Evolutionary conservation across 129 eudicot genomes (phyloP).

Genomic region (Flaveria robusta): DNA sequence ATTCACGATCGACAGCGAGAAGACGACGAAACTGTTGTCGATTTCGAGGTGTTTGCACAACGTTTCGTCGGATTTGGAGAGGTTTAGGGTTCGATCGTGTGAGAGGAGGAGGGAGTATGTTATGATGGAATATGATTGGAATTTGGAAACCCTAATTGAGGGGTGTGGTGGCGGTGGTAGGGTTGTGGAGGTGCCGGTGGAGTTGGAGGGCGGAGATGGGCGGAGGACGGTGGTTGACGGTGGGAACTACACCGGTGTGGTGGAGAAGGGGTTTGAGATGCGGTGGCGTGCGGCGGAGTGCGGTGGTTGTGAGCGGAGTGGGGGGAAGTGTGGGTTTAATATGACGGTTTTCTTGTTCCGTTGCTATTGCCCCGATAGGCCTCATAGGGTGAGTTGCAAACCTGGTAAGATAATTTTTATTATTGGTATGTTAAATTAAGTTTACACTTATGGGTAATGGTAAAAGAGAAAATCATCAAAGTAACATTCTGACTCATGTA

Average conservation of each 20-base stretch:
- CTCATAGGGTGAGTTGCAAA: conserved; percentile 43
- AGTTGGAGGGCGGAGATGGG: conserved; percentile 21
- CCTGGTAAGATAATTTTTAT: conserved; percentile 33
- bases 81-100: conserved; percentile 21
- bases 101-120: neutral
- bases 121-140: conserved; percentile 37
- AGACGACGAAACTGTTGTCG: neutral
- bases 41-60: conserved; percentile 13
- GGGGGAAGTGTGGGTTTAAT: conserved; percentile 70
- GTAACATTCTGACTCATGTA: no score
- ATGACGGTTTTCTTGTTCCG: neutral
- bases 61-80: neutral
- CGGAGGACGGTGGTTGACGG: conserved; percentile 15
- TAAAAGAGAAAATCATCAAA: no score
- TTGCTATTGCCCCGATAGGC: conserved; percentile 68
- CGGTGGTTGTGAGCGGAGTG: conserved; percentile 35
- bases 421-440: no score
- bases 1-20: neutral
- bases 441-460: no score
- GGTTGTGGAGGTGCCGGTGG: conserved; percentile 42
- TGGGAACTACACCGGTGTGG: conserved; percentile 13
- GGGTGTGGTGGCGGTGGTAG: conserved; percentile 27
- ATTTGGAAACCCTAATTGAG: conserved; percentile 5
- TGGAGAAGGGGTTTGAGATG: conserved; percentile 56
- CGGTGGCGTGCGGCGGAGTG: conserved; percentile 57